Base-by-base conservation (phyloP, 352 stramenopile genomes). In the Aphanomyces invadans region DNA sequence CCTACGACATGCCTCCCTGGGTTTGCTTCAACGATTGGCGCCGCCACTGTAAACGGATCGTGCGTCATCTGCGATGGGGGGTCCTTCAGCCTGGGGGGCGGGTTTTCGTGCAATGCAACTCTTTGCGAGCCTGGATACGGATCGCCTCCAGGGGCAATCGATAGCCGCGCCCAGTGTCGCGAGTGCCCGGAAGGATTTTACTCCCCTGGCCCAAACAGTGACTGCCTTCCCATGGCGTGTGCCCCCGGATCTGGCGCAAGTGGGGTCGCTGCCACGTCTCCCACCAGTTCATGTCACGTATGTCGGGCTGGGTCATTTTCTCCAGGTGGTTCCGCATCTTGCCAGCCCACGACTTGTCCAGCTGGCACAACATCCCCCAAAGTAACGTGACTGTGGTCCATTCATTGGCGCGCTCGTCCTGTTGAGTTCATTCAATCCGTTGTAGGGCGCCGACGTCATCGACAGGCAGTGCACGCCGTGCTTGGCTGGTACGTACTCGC, bases 401-500 rank as follows among this genome's bases (percentile, higher is more conserved):
- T n/a, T n/a, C n/a, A n/a, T n/a, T n/a, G n/a, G n/a, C n/a, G n/a
- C n/a, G n/a, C n/a, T n/a, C n/a, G n/a, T n/a, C n/a, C n/a, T n/a
- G n/a, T n/a, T n/a, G n/a, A n/a, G n/a, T n/a, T n/a, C n/a, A n/a
- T n/a, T n/a, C n/a, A n/a, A n/a, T n/a, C 25, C n/a, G 42, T 12
- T 28, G n/a, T 63, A 63, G 55, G 55, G 55, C n/a, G 55, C 55
- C 21, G 55, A 63, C n/a, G 55, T 63, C 10, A 25, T 63, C 23
- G 55, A 63, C 42, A 15, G 55, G 19, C 55, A 63, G 55, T 63
- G 55, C 31, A 49, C 25, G 7, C 31, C 55, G 2, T 63, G 55
- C 11, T 28, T 17, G 4, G 55, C 55, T 11, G 55, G 55, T 9
- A 31, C 25, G 25, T 38, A 45, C 17, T 63, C 55, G 1, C 21